Percentiles rank a stretch among this genome's conserved stretches.
phyloP scores from a whole-genome alignment of 495 filamentous ascomycete species.

The Annulohypoxylon bovei region DNA sequence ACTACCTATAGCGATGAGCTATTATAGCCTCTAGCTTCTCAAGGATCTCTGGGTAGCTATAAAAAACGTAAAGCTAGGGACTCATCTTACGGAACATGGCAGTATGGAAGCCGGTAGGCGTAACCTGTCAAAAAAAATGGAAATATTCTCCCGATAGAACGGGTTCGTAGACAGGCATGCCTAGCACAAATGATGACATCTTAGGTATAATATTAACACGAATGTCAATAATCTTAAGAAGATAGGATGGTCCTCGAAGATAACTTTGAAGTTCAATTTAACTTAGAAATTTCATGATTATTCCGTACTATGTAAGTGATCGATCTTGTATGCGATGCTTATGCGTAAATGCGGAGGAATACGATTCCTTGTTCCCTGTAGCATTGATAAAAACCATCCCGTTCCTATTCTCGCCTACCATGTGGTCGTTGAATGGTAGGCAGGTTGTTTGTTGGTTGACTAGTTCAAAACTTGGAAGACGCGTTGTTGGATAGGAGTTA shows the following conservation, averaged over 20 bases:
- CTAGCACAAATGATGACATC: conserved; percentile 10
- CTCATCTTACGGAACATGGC: conserved; percentile 23
- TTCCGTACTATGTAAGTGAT: conserved; percentile 3
- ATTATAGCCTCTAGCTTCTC: not conserved
- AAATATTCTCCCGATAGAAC: conserved; percentile 25
- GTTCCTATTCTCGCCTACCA: conserved; percentile 4
- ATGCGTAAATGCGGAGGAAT: conserved; percentile 32
- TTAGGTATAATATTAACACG: not conserved
- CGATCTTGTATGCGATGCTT: conserved; percentile 17
- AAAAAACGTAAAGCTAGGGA: conserved; percentile 6
- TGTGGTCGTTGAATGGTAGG: conserved; percentile 9
- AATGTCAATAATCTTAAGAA: not conserved
- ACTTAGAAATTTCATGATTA: not conserved
- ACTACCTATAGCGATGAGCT: conserved; percentile 15
- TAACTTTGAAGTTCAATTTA: not conserved
- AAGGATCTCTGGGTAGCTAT: conserved; percentile 7
- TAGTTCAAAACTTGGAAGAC: conserved; percentile 11
- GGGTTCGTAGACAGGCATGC: conserved; percentile 18
- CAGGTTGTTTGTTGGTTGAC: conserved; percentile 16
- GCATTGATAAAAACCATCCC: conserved; percentile 8
- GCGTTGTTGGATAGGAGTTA: conserved; percentile 17
- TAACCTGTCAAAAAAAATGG: conserved; percentile 19
- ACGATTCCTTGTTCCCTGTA: conserved; percentile 20
- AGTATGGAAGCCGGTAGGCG: conserved; percentile 23
- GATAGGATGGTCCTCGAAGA: not conserved